Conservation (phyloP, 176 grass and related monocot genomes). For the Rhynchospora pubera region DNA sequence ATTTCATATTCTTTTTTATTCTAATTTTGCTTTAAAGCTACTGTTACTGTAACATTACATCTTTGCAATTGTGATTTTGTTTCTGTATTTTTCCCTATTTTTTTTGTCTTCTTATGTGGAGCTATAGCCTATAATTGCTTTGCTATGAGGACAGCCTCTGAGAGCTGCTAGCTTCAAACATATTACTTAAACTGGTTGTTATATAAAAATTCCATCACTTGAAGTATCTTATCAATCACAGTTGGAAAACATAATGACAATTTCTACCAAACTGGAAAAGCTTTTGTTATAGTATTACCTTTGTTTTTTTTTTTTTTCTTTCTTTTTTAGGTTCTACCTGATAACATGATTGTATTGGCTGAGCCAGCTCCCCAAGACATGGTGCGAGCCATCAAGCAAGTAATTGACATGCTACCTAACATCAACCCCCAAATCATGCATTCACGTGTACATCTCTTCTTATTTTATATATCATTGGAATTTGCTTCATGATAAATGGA, state of each 20-base stretch:
- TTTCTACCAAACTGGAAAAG: background rate
- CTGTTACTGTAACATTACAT: background rate
- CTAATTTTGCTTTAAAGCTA: slow-evolving; percentile 15
- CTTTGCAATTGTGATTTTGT: background rate
- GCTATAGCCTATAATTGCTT: background rate
- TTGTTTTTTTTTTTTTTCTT: background rate
- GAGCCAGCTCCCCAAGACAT: slow-evolving; percentile 76
- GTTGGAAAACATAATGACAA: background rate
- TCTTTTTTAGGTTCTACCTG: slow-evolving; percentile 76
- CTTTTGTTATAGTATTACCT: background rate
- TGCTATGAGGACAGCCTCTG: background rate
- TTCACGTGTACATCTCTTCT: slow-evolving; percentile 37
- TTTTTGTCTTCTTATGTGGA: background rate
- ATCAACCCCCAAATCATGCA: slow-evolving; percentile 86
- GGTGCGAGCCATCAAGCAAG: slow-evolving; percentile 69
- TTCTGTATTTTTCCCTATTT: background rate
- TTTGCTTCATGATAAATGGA: background rate
- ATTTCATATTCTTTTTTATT: background rate
- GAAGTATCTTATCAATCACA: background rate
- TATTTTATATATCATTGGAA: background rate
- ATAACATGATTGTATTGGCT: slow-evolving; percentile 94
- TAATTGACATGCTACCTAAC: slow-evolving; percentile 73
- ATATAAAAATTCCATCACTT: background rate
- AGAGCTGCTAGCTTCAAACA: background rate
- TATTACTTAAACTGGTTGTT: background rate